These are phyloP conservation scores for Anisodus acutangulus DNA, from an alignment of 257 asterid species.

Conservation along the genomic window DNA sequence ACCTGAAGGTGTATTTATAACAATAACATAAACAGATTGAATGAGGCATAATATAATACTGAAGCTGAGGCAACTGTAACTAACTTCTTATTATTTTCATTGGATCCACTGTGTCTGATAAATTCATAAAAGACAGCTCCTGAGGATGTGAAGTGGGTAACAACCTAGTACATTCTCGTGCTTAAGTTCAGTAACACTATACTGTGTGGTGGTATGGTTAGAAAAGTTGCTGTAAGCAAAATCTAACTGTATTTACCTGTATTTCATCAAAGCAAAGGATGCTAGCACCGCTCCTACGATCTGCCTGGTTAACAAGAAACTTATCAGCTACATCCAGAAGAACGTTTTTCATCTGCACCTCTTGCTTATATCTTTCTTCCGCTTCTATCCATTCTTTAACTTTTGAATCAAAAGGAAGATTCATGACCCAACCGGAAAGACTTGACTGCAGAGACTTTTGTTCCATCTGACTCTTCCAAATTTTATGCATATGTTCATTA, in stretches of 20 bases:
- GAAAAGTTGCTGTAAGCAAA: background rate
- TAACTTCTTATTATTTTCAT: background rate
- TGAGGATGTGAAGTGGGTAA: conserved; percentile 11
- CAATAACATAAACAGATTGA: background rate
- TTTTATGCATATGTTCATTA: conserved; percentile 44
- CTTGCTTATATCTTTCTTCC: conserved; percentile 91
- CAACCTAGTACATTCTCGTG: background rate
- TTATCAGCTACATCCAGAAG: conserved; percentile 95
- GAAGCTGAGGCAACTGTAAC: conserved; percentile 12
- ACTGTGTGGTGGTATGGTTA: conserved; percentile 6
- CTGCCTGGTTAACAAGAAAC: conserved; percentile 71
- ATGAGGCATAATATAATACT: background rate
- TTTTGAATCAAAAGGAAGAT: conserved; percentile 86
- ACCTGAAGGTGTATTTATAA: background rate
- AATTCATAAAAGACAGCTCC: conserved; percentile 2
- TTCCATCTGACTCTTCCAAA: conserved; percentile 34
- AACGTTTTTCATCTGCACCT: conserved; percentile 74
- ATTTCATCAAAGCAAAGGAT: conserved; percentile 94
- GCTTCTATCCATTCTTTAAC: conserved; percentile 92
- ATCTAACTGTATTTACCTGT: conserved; percentile 56
- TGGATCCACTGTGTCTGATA: conserved; percentile 9
- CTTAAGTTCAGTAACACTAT: conserved; percentile 8
- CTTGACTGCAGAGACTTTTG: conserved; percentile 68
- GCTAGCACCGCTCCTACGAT: conserved; percentile 72
- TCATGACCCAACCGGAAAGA: conserved; percentile 78